phyloP scores from a whole-genome alignment of 2,329 filamentous ascomycete genomes.

The Penicillium sp. region DNA sequence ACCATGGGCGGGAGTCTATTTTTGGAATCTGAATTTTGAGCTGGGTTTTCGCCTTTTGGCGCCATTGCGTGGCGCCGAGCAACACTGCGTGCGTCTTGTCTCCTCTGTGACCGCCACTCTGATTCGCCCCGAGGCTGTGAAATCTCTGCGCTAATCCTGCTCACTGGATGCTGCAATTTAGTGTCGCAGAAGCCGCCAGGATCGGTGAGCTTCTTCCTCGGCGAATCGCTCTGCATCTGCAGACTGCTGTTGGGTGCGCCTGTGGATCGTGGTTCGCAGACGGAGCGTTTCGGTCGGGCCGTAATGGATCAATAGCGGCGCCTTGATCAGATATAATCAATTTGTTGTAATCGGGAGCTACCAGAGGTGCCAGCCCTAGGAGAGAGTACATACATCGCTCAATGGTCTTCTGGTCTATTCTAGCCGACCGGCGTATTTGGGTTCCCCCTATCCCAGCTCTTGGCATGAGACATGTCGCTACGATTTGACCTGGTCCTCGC shows the following conservation, averaged over 20 bases:
- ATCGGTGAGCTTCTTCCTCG: not conserved
- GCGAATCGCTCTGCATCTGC: not conserved
- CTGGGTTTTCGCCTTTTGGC: not conserved
- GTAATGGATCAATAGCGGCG: not conserved
- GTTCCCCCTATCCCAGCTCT: not conserved
- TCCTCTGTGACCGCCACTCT: not conserved
- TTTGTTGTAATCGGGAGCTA: not conserved
- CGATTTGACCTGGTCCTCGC: not conserved
- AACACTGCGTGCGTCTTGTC: not conserved
- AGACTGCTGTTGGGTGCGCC: not conserved
- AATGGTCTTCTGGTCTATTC: not conserved
- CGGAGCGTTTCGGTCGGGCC: not conserved
- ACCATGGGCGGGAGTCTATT: not conserved
- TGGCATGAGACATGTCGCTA: not conserved
- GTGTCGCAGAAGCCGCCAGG: not conserved
- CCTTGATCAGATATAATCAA: not conserved
- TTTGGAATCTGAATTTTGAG: not conserved
- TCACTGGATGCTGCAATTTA: not conserved
- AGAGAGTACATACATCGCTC: too few relatives aligned
- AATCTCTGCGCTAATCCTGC: not conserved
- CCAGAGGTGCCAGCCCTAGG: too few relatives aligned
- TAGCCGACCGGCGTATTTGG: not conserved
- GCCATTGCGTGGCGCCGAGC: constrained; percentile 1
- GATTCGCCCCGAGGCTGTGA: not conserved
- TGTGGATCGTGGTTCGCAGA: too few relatives aligned